A percentile compares a stretch with the other conserved stretches of the same genome.
phyloP scores from a whole-genome alignment of 176 grass and related monocot species.

The Eleusine indica region DNA sequence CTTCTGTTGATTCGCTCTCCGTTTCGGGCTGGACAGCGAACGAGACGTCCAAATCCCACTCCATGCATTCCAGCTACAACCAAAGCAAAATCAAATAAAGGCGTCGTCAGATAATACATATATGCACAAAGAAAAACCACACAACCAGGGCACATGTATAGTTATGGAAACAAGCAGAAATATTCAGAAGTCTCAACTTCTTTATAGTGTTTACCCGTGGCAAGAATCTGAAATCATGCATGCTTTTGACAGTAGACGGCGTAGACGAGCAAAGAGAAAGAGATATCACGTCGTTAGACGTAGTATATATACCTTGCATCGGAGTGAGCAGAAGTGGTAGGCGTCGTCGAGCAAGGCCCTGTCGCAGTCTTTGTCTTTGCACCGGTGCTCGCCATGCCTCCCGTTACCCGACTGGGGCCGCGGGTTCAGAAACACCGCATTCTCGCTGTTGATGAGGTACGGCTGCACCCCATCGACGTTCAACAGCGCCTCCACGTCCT shows the following conservation, averaged over 20 bases:
- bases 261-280: too few species aligned
- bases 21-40: neutral
- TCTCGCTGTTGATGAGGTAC: slow-evolving; percentile 11
- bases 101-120: too few species aligned
- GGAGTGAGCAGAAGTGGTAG: slow-evolving; percentile 71
- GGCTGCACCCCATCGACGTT: slow-evolving; percentile 2
- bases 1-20: neutral
- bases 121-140: too few species aligned
- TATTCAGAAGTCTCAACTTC: too few species aligned
- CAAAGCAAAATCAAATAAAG: neutral
- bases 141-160: neutral
- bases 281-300: too few species aligned
- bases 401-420: neutral
- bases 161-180: too few species aligned
- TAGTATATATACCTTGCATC: slow-evolving; percentile 65
- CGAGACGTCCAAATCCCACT: neutral
- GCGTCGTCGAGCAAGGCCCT: neutral
- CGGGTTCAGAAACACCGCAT: slow-evolving; percentile 28
- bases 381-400: neutral
- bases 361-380: slow-evolving; percentile 14
- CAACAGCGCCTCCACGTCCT: neutral
- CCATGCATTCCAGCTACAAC: neutral
- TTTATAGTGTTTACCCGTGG: too few species aligned
- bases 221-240: too few species aligned
- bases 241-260: too few species aligned